phyloP scores from a whole-genome alignment of 2,329 filamentous ascomycete species.

The Hypoxylon sp. region DNA sequence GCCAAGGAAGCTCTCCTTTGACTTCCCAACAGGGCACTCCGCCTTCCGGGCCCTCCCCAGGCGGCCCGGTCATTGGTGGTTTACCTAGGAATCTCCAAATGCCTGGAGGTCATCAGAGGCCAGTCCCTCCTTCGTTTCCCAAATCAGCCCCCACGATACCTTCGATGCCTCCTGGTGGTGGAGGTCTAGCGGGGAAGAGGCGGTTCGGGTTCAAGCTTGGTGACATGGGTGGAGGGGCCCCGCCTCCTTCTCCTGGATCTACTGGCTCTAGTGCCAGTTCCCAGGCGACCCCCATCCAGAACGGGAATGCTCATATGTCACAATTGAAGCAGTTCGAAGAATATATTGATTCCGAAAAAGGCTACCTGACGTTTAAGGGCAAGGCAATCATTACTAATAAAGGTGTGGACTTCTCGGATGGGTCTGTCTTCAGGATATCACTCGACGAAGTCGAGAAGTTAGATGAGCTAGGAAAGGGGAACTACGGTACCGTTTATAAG shows the following conservation, averaged over 20 bases:
- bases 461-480: slow-evolving; percentile 95
- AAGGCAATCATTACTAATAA: slow-evolving; percentile 91
- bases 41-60: slow-evolving; percentile 52
- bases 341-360: slow-evolving; percentile 91
- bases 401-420: slow-evolving; percentile 93
- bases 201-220: slow-evolving; percentile 73
- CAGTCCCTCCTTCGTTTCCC: slow-evolving; percentile 64
- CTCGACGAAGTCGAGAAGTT: slow-evolving; percentile 92
- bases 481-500: slow-evolving; percentile 98
- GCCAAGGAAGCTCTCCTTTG: slow-evolving; percentile 59
- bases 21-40: slow-evolving; percentile 53
- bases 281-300: slow-evolving; percentile 54
- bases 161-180: slow-evolving; percentile 49
- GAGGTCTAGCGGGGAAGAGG: slow-evolving; percentile 74
- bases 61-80: slow-evolving; percentile 52
- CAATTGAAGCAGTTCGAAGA: slow-evolving; percentile 76
- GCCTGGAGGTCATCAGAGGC: slow-evolving; percentile 60
- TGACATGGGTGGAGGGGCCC: slow-evolving; percentile 61
- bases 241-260: slow-evolving; percentile 60
- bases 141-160: slow-evolving; percentile 69
- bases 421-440: slow-evolving; percentile 92
- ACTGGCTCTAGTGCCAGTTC: slow-evolving; percentile 54
- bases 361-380: slow-evolving; percentile 91
- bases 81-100: slow-evolving; percentile 63
- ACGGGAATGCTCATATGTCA: slow-evolving; percentile 61